Base-by-base conservation (phyloP, 306 rosid genomes). In the Gastrolobium bilobum region DNA sequence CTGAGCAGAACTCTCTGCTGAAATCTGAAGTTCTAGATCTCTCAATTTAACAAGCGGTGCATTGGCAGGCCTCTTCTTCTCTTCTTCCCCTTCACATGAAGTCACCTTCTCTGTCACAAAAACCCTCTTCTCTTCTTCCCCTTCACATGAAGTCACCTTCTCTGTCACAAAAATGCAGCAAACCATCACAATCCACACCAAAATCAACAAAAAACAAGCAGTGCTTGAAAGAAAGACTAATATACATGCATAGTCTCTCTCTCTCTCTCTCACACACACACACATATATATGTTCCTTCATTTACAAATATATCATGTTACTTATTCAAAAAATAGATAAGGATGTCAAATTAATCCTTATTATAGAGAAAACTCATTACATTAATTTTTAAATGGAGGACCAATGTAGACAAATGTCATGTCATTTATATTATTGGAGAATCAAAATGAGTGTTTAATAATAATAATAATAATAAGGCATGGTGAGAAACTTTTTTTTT, bases 61-160 rank as follows among this genome's bases (percentile, higher is more conserved):
- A 78, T 90, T 90, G 6, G 86, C 92, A 72, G 94, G 92, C 83
- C 91, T 82, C 40, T 54, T 60, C 71, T 81, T 75, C 7, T 75
- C 84, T 46, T 78, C 85, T 46, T 60, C 50, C 52, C 11, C 75
- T 14, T 68, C 64, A n/a, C 10, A 7, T n/a, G 20, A 20, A 44
- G 53, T 9, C 10, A 33, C 73, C 10, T 47, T 67, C 74, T 66
- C 84, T 79, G 68, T 33, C 38, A 26, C 44, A 62, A 48, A 20
- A 20, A 20, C 1, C 83, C 92, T 82, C 40, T 54, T 60, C 71
- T 81, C 84, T 46, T 78, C 85, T 46, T 60, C 56, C 52, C 11
- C 75, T 14, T 68, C 64, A n/a, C 10, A 7, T n/a, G 20, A 20
- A 44, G 53, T 9, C 10, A 33, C 73, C 7, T 47, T 67, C 74